Evolutionary conservation across 1,284 basidiomycete species (phyloP), one percentile per base, ranked within the genome.

Genomic region (Malassezia dermatis): DNA sequence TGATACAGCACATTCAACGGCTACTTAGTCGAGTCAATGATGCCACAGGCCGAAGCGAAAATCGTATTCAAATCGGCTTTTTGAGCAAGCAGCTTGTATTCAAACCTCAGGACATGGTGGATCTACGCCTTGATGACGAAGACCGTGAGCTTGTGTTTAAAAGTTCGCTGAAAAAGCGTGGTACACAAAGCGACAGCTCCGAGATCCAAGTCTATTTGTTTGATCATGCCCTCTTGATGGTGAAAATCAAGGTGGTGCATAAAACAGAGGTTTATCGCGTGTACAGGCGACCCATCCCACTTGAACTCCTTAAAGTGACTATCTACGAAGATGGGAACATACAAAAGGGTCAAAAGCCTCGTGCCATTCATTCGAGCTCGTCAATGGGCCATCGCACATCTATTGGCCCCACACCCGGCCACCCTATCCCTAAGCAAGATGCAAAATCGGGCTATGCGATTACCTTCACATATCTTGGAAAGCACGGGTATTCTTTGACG

Each of bases 131-230:
- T 51, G 80, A 82, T 26, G 89, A 94, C 63, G 87, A 90, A 69
- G 84, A 84, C 21, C 83, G 94, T 19, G 87, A 96, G 77, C 81
- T 98, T 62, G 82, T 98, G 31, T 89, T 88, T 78, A 96, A 91
- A 76, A 90, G 90, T n/a, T 79, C 84, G 30, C 79, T 98, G 66
- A 95, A 89, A 76, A 88, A 89, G 71, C 83, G 91, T 6, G 84
- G 80, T 15, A 64, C 68, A 13, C 70, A 72, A 51, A 83, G 84
- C 65, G 87, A 88, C 67, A 85, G 79, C 61, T 85, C 89, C 7
- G 93, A 98, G 73, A 79, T 96, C 51, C 83, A 89, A 65, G 86
- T 94, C 4, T 95, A 94, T 79, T 78, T 98, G 63, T 95, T 99
- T 70, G 94, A 98, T 75, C 93, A 99, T 76, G 91, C 91, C 0